Percentiles rank a stretch among this genome's conserved stretches.
Evolutionary conservation across 495 filamentous ascomycete genomes (phyloP).

Genomic region (Aspergillus leporis): DNA sequence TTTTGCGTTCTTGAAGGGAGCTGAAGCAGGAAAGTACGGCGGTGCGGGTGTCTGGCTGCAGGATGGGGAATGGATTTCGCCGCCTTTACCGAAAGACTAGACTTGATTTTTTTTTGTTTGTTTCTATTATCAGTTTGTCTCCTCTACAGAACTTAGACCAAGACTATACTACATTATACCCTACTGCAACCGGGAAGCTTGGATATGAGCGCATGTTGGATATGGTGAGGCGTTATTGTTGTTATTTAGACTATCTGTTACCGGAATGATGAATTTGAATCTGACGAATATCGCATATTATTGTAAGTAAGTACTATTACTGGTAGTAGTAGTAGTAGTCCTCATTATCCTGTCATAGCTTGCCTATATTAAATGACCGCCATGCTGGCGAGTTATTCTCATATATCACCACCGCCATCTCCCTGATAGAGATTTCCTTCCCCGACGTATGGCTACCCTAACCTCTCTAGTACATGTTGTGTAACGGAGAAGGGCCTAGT

Average conservation of each 20-base stretch:
- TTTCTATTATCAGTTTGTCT: background rate
- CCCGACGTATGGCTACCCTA: too few relatives aligned
- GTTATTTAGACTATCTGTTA: background rate
- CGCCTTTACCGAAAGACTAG: conserved; percentile 31
- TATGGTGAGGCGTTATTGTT: background rate
- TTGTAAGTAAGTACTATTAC: too few relatives aligned
- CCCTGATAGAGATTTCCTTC: too few relatives aligned
- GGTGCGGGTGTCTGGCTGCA: conserved; percentile 75
- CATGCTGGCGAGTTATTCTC: too few relatives aligned
- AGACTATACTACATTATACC: background rate
- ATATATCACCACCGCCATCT: too few relatives aligned
- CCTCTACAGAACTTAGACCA: background rate
- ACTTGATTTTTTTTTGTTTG: conserved; percentile 2
- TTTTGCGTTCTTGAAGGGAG: conserved; percentile 77
- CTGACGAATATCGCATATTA: too few relatives aligned
- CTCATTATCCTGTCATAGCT: too few relatives aligned
- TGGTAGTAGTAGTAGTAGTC: too few relatives aligned
- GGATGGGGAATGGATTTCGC: conserved; percentile 66
- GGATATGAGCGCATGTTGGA: background rate
- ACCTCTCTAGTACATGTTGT: too few relatives aligned
- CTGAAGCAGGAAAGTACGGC: conserved; percentile 70
- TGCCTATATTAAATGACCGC: too few relatives aligned
- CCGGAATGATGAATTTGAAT: background rate
- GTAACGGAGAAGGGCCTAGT: too few relatives aligned
- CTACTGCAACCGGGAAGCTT: background rate